phyloP scores from a whole-genome alignment of 768 basidiomycete genomes.

The Kwoniella dendrophila region DNA sequence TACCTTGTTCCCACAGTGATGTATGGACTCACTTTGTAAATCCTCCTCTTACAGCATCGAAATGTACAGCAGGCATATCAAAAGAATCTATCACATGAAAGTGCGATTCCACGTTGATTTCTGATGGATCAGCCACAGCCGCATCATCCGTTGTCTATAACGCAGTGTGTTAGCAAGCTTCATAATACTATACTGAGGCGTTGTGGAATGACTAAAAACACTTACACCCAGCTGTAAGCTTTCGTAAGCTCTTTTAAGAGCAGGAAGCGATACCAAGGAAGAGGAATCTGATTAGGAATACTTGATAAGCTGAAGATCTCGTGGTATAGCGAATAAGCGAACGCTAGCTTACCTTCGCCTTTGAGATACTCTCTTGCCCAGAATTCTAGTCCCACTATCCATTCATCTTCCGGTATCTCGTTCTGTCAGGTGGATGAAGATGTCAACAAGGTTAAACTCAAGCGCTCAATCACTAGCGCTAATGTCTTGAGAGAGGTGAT shows the following conservation, averaged over 20 bases:
- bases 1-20: too few species aligned
- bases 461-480: too few species aligned
- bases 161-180: slow-evolving; percentile 4
- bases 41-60: slow-evolving; percentile 79
- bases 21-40: slow-evolving; percentile 87
- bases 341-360: slow-evolving; percentile 49
- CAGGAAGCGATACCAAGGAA: slow-evolving; percentile 49
- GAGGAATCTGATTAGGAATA: slow-evolving; percentile 41
- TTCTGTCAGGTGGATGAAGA: slow-evolving; percentile 33
- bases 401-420: slow-evolving; percentile 51
- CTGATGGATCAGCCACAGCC: slow-evolving; percentile 45
- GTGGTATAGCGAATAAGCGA: neutral
- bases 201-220: neutral
- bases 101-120: slow-evolving; percentile 58
- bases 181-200: neutral
- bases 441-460: too few species aligned
- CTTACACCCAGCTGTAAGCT: slow-evolving; percentile 48
- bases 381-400: slow-evolving; percentile 49
- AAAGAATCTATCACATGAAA: slow-evolving; percentile 84
- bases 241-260: slow-evolving; percentile 53
- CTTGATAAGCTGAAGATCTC: neutral
- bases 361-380: slow-evolving; percentile 55
- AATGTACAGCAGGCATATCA: slow-evolving; percentile 93
- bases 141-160: slow-evolving; percentile 42
- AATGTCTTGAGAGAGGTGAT: neutral